Evolutionary conservation across 1,139 yeast species (phyloP), one percentile per base, ranked within the genome.

Genomic region (Sugiyamaella sp.): DNA sequence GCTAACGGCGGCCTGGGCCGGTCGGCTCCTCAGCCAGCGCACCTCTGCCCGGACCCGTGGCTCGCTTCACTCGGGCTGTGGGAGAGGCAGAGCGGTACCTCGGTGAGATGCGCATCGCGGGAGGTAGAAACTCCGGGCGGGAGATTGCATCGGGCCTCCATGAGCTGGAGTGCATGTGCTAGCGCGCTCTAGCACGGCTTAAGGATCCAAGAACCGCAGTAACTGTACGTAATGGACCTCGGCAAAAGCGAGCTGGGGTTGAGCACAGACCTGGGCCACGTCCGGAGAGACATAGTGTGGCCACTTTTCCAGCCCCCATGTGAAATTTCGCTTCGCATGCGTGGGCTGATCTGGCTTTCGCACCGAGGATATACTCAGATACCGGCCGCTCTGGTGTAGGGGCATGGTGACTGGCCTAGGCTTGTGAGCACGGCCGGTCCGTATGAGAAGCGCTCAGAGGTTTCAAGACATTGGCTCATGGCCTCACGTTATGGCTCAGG

Each of bases 201-300:
- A 12, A 5, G 35, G 14, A 29, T 29, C 35, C n/a, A n/a, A n/a
- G n/a, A n/a, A n/a, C n/a, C 35, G 35, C 35, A 14, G 35, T 29
- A n/a, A n/a, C n/a, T n/a, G n/a, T n/a, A n/a, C n/a, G 35, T 29
- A 29, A 29, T 29, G 35, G 8, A 29, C 35, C 35, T 29, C 35
- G 35, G 35, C 35, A 29, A 29, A 24, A 24, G 29, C 10, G 29
- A 5, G 8, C 35, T 29, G 35, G 35, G 5, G 9, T 24, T 10
- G 29, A 10, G 5, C 29, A 10, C 29, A 25, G 29, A 6, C 10
- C 29, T 25, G 29, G 29, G 29, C 29, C 29, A 10, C 9, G 5
- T 25, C 9, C 29, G 5, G 29, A 12, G 4, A 29, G 14, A 29
- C 35, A n/a, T n/a, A 14, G 35, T 29, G 14, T 29, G 35, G 14